Evolutionary conservation across 2,329 filamentous ascomycete species (phyloP), one percentile per base, ranked within the genome.

Genomic region (Talaromyces albobiverticillius): DNA sequence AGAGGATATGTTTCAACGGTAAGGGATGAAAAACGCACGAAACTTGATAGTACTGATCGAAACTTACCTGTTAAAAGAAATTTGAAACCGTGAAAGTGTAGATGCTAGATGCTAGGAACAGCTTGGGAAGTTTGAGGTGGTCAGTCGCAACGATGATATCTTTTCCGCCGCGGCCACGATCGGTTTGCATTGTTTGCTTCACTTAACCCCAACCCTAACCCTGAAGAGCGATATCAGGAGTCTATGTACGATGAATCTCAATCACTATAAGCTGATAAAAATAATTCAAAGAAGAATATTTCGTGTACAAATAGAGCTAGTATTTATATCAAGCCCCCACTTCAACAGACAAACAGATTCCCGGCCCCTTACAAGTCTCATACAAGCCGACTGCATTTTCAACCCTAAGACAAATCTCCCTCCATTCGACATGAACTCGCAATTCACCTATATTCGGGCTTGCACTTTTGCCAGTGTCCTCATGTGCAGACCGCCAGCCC

Each of bases 361-460:
- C 69, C 26, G 64, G 68, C 10, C 68, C 67, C 25, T 66, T 67
- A 41, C 59, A 61, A 10, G 73, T 77, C 54, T 77, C 72, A 57
- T 72, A 74, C 48, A 79, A 61, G 1, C 76, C 76, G 63, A 75
- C 73, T 13, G 71, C 67, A 40, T 67, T 77, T 56, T 76, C 72
- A 16, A 66, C 67, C 8, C 76, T 67, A 48, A 78, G 67, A 45
- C 69, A 69, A 11, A 76, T 62, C 22, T 75, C 70, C 40, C 71
- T 69, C 55, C 71, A 59, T 38, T 62, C 59, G 9, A 76, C 70
- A 8, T 63, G 57, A 3, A 71, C 59, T 23, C 64, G 62, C 7
- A 71, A 59, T 41, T 67, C 54, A 7, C 66, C 67, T 31, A 11
- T 56, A 40, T 7, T 50, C 55, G 26, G 23, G 47, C 58, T 43